Base-by-base conservation (phyloP, 441 rosid genomes). In the Melastoma candidum region DNA sequence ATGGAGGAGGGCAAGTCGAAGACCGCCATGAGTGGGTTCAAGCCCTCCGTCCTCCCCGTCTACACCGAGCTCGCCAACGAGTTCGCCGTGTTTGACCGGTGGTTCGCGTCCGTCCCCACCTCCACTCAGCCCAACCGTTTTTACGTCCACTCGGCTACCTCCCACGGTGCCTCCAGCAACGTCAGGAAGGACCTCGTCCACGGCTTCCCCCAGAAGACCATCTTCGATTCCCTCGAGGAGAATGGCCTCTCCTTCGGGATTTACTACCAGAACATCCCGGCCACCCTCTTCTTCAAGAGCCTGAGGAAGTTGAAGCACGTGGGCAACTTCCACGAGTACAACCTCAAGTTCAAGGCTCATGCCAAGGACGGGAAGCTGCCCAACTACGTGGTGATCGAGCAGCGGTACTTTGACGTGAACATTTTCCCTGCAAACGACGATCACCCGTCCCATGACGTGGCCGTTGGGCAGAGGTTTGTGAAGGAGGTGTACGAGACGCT, bases 61-160 rank as follows among this genome's bases (percentile, higher is more conserved):
- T 90, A 85, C 76, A 67, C 95, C 1, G 80, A 72, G 69, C 63
- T 90, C 50, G 95, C 93, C 1, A 85, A 80, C 71, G 84, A 87
- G 74, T 90, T 85, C 76, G 93, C 79, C 0, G 71, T 90, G 1
- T 79, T 90, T 71, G 98, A 90, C 74, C 73, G 87, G 63, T 90
- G 96, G 96, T 90, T 90, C 71, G 96, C 98, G 0, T 85, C 98
- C 52, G 90, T 90, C 13, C 98, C 98, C 2, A 77, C 96, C 29
- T 90, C 96, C 10, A 90, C 98, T 44, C 98, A 90, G 56, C 98
- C 98, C 36, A 90, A 90, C 78, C 87, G 98, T 48, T 82, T 90
- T 74, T 90, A 85, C 59, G 90, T 85, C 51, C 98, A 90, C 60
- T 90, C 96, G 4, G 98, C 98, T 57, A 90, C 98, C 49, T 90